phyloP scores from a whole-genome alignment of 169 alveolate genomes.

The Plasmodium cynomolgi region DNA sequence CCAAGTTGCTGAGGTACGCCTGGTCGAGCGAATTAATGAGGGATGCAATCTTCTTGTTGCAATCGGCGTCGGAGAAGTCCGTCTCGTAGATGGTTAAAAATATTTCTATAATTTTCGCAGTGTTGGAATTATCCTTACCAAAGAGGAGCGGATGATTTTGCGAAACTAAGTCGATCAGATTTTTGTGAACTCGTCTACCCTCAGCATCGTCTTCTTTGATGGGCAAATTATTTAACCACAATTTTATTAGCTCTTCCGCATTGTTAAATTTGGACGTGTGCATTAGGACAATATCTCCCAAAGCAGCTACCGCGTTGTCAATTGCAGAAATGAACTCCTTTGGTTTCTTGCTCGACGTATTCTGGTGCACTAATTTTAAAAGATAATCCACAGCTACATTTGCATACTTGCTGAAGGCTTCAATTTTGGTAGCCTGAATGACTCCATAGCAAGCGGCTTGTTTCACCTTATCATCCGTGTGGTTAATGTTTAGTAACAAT shows the following conservation, averaged over 20 bases:
- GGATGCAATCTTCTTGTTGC: slow-evolving; percentile 82
- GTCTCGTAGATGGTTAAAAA: slow-evolving; percentile 88
- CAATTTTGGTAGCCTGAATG: slow-evolving; percentile 81
- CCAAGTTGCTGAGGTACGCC: slow-evolving; percentile 79
- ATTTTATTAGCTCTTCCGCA: slow-evolving; percentile 77
- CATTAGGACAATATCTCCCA: slow-evolving; percentile 86
- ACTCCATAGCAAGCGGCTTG: slow-evolving; percentile 90
- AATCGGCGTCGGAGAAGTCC: slow-evolving; percentile 85
- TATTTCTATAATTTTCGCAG: slow-evolving; percentile 83
- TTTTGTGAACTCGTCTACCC: slow-evolving; percentile 87
- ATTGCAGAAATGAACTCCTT: slow-evolving; percentile 85
- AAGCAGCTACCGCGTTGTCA: slow-evolving; percentile 91
- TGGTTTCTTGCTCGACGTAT: slow-evolving; percentile 61
- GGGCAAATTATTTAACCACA: slow-evolving; percentile 85
- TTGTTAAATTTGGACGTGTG: slow-evolving; percentile 81
- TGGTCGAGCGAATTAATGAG: slow-evolving; percentile 83
- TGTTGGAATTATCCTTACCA: slow-evolving; percentile 86
- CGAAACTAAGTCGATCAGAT: slow-evolving; percentile 82
- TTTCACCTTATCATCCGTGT: slow-evolving; percentile 82
- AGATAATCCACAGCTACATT: slow-evolving; percentile 79
- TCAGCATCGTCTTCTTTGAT: slow-evolving; percentile 89
- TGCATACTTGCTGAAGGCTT: slow-evolving; percentile 81
- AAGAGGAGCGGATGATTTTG: slow-evolving; percentile 84
- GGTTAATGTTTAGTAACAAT: slow-evolving; percentile 78
- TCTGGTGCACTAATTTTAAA: slow-evolving; percentile 46